phyloP scores from a whole-genome alignment of 2,329 filamentous ascomycete species.

The Helotiales sp. region DNA sequence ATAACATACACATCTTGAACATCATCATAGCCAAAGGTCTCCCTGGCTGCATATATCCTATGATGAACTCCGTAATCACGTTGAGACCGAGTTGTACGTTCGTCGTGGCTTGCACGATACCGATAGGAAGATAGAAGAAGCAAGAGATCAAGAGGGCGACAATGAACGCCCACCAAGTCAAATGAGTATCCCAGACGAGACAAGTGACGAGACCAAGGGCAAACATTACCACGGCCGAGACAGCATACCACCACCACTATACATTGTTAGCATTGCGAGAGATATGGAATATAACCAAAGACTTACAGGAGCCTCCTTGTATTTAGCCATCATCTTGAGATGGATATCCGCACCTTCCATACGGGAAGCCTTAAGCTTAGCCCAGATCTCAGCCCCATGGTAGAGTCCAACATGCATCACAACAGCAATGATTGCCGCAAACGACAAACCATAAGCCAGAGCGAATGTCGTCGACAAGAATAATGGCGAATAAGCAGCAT shows the following conservation, averaged over 20 bases:
- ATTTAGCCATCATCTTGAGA: conserved; percentile 55
- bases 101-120: conserved; percentile 48
- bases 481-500: conserved; percentile 64
- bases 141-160: conserved; percentile 35
- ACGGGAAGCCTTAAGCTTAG: conserved; percentile 15
- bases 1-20: conserved; percentile 67
- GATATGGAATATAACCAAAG: neutral
- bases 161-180: conserved; percentile 38
- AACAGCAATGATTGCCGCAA: conserved; percentile 60
- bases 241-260: too few relatives aligned
- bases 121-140: conserved; percentile 35
- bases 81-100: conserved; percentile 50
- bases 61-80: conserved; percentile 49
- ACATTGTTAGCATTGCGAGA: neutral
- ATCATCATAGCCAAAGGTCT: conserved; percentile 74
- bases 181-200: conserved; percentile 26
- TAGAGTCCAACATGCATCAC: conserved; percentile 68
- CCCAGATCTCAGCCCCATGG: conserved; percentile 66
- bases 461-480: conserved; percentile 62
- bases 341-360: conserved; percentile 52
- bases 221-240: conserved; percentile 49
- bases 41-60: conserved; percentile 52
- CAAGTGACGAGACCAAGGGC: conserved; percentile 37
- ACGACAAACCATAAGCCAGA: conserved; percentile 58
- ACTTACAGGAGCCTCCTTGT: conserved; percentile 55